phyloP scores from a whole-genome alignment of 192 early-diverging fungal species.

The Podila epicladia region DNA sequence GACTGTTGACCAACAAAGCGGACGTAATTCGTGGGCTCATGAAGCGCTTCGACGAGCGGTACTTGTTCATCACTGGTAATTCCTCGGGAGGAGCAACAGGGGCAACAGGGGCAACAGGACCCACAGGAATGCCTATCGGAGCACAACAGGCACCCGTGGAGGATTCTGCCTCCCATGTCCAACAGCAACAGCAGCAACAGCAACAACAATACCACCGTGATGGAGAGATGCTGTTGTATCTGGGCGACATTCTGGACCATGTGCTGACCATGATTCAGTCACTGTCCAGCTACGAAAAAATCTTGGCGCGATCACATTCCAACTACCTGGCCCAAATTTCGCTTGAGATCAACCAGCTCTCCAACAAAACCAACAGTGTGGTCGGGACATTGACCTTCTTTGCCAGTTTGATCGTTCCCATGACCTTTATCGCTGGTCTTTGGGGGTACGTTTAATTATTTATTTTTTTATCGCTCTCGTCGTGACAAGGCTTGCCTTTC shows the following conservation, averaged over 20 bases:
- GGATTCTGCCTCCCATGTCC: background rate
- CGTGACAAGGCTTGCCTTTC: background rate
- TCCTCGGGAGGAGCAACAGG: background rate
- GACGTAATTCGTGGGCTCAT: constrained; percentile 81
- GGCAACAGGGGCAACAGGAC: background rate
- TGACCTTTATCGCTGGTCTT: constrained; percentile 69
- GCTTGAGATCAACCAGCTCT: constrained; percentile 72
- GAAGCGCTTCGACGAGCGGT: constrained; percentile 71
- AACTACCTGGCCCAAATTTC: constrained; percentile 83
- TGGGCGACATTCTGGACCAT: constrained; percentile 86
- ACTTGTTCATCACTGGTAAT: constrained; percentile 33
- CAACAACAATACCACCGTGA: constrained; percentile 20
- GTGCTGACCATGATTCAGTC: constrained; percentile 85
- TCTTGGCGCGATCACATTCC: constrained; percentile 72
- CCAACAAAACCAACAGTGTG: constrained; percentile 61
- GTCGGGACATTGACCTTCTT: constrained; percentile 61
- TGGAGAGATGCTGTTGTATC: constrained; percentile 75
- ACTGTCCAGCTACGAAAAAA: constrained; percentile 78
- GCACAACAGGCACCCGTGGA: constrained; percentile 30
- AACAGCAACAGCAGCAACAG: background rate
- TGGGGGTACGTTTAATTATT: constrained; percentile 58
- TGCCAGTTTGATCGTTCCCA: constrained; percentile 63
- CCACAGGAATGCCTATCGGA: constrained; percentile 8
- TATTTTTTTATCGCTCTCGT: background rate
- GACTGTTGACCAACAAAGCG: constrained; percentile 74